phyloP scores from a whole-genome alignment of 306 rosid genomes.

The Pueraria montana region DNA sequence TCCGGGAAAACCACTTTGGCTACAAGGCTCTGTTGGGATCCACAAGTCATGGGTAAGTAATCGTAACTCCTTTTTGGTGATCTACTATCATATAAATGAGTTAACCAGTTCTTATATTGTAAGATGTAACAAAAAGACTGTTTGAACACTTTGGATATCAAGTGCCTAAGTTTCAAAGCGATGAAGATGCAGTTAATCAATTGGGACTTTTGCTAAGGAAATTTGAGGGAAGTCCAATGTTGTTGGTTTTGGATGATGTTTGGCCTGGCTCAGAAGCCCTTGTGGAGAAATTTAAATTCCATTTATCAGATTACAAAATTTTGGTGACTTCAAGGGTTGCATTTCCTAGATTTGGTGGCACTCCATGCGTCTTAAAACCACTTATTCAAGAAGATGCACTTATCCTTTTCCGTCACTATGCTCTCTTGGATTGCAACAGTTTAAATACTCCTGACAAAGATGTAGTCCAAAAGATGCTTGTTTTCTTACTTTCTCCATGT shows the following conservation, averaged over 20 bases:
- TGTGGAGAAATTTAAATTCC: conserved; percentile 50
- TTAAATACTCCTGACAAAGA: conserved; percentile 37
- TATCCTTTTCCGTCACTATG: conserved; percentile 61
- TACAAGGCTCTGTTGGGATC: no score
- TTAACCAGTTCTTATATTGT: no score
- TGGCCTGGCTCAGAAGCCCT: conserved; percentile 68
- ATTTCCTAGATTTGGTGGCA: conserved; percentile 53
- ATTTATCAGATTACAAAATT: conserved; percentile 59
- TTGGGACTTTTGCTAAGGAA: conserved; percentile 39
- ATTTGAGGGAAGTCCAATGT: conserved; percentile 39
- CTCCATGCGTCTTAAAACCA: conserved; percentile 44
- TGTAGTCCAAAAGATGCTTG: conserved; percentile 53
- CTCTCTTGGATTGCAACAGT: conserved; percentile 32
- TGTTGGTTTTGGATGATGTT: conserved; percentile 72
- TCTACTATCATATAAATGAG: no score
- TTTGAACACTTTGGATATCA: no score
- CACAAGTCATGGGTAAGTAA: no score
- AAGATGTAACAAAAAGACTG: no score
- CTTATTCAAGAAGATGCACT: conserved; percentile 57
- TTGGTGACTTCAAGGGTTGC: conserved; percentile 71
- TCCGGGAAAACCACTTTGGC: no score
- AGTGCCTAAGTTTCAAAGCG: no score
- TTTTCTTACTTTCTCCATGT: neutral
- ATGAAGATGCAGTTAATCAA: conserved; percentile 34
- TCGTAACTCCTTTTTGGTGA: no score